Conservation (phyloP, 2,329 filamentous ascomycete genomes). For the Penicillium sumatraense region DNA sequence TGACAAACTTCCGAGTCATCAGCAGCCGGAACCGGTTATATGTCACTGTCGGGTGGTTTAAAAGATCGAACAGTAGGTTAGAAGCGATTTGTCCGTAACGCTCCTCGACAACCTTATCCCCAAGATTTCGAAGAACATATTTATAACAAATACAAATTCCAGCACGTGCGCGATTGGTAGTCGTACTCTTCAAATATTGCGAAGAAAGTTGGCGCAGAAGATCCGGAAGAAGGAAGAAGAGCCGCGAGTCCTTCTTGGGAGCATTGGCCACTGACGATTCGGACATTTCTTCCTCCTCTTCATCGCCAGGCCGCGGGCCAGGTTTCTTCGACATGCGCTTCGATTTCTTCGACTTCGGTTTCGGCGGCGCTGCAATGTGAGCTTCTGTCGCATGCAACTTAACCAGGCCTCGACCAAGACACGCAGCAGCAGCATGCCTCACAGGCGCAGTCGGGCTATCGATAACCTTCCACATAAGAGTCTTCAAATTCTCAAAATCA, state of each 20-base stretch:
- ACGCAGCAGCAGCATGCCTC: constrained; percentile 83
- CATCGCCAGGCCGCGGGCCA: constrained; percentile 61
- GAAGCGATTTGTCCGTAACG: constrained; percentile 82
- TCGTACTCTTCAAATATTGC: constrained; percentile 79
- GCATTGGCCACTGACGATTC: constrained; percentile 67
- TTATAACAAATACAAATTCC: constrained; percentile 88
- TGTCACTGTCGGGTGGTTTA: constrained; percentile 74
- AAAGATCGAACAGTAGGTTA: constrained; percentile 77
- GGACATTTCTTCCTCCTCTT: constrained; percentile 73
- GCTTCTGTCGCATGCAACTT: constrained; percentile 74
- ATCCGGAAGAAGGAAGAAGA: constrained; percentile 76
- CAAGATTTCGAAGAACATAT: constrained; percentile 76
- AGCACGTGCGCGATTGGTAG: constrained; percentile 78
- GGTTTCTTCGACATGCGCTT: constrained; percentile 74
- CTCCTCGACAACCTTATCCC: constrained; percentile 79
- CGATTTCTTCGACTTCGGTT: constrained; percentile 67
- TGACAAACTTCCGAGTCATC: constrained; percentile 81
- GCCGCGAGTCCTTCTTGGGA: constrained; percentile 71
- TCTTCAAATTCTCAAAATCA: constrained; percentile 89
- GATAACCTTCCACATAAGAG: constrained; percentile 80
- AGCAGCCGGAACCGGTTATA: constrained; percentile 88
- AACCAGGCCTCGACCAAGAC: constrained; percentile 79
- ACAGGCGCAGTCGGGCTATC: constrained; percentile 77
- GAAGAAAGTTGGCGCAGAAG: constrained; percentile 77
- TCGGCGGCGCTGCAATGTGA: constrained; percentile 57